Conservation (phyloP, 1,284 basidiomycete species). For the Ceratorhiza oryzae-sativae region DNA sequence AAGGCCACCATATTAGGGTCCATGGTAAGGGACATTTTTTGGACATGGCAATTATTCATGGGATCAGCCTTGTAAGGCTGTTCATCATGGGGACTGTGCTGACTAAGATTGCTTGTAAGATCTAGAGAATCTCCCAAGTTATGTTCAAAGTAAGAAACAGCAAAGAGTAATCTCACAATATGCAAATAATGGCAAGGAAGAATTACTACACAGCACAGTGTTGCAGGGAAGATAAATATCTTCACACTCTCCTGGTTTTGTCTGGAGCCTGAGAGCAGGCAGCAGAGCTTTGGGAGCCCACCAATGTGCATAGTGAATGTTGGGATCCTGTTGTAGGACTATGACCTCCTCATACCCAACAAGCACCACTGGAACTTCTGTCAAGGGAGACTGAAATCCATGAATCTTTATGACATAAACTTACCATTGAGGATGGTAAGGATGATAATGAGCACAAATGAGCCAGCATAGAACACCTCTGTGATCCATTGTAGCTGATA, state of each 20-base stretch:
- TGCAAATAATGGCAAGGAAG: constrained; percentile 15
- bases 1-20: constrained; percentile 13
- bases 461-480: neutral
- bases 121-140: too few species aligned
- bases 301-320: constrained; percentile 13
- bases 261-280: neutral
- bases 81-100: neutral
- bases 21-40: constrained; percentile 7
- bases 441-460: neutral
- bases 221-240: neutral
- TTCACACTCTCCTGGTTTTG: constrained; percentile 2
- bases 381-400: too few species aligned
- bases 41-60: constrained; percentile 3
- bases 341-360: constrained; percentile 2
- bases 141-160: too few species aligned
- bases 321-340: constrained; percentile 3
- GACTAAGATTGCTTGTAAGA: neutral
- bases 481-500: neutral
- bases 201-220: constrained; percentile 1
- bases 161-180: too few species aligned
- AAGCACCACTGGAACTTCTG: neutral
- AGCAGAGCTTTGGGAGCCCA: constrained; percentile 11
- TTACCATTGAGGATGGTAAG: neutral
- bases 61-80: constrained; percentile 17
- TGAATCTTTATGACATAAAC: too few species aligned